Evolutionary conservation across 2,329 filamentous ascomycete genomes (phyloP).

Genomic region (Paracamarosporium sp.): DNA sequence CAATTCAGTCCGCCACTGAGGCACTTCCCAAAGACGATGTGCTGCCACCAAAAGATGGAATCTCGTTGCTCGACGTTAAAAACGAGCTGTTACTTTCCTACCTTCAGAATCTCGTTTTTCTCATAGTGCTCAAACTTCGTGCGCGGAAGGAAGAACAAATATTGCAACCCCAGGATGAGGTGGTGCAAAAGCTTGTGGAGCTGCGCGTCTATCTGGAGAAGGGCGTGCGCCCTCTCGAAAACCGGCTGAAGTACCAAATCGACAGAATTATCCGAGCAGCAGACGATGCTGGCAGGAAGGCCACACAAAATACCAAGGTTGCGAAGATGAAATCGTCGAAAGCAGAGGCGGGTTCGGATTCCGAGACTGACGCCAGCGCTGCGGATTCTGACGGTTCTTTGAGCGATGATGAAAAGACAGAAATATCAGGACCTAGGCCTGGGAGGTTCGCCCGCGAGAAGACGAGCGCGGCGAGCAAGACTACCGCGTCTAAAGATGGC

Average conservation of each 20-base stretch:
- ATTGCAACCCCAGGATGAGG: slow-evolving; percentile 65
- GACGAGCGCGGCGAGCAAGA: slow-evolving; percentile 20
- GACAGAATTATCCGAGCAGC: slow-evolving; percentile 91
- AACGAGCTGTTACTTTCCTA: slow-evolving; percentile 98
- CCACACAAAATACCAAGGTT: slow-evolving; percentile 31
- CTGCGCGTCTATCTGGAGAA: slow-evolving; percentile 92
- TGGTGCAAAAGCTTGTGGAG: slow-evolving; percentile 87
- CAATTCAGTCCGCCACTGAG: slow-evolving; percentile 66
- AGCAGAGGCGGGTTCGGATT: slow-evolving; percentile 46
- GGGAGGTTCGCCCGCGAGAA: slow-evolving; percentile 49
- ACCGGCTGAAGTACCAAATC: slow-evolving; percentile 91
- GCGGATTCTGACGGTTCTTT: slow-evolving; percentile 34
- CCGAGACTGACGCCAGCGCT: slow-evolving; percentile 51
- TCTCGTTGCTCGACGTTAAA: slow-evolving; percentile 93
- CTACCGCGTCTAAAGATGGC: slow-evolving; percentile 60
- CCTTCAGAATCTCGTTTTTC: slow-evolving; percentile 89
- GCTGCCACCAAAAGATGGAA: slow-evolving; percentile 80
- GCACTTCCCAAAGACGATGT: slow-evolving; percentile 65
- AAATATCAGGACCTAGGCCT: slow-evolving; percentile 68
- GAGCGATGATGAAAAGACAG: slow-evolving; percentile 53
- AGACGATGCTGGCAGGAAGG: slow-evolving; percentile 65
- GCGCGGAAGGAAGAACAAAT: slow-evolving; percentile 45
- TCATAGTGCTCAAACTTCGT: slow-evolving; percentile 79
- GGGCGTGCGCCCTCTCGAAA: slow-evolving; percentile 87
- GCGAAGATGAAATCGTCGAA: slow-evolving; percentile 26